These are phyloP conservation scores for Alternaria hordeiaustralica DNA, from an alignment of 2,329 filamentous ascomycete species.

Conservation along the genomic window DNA sequence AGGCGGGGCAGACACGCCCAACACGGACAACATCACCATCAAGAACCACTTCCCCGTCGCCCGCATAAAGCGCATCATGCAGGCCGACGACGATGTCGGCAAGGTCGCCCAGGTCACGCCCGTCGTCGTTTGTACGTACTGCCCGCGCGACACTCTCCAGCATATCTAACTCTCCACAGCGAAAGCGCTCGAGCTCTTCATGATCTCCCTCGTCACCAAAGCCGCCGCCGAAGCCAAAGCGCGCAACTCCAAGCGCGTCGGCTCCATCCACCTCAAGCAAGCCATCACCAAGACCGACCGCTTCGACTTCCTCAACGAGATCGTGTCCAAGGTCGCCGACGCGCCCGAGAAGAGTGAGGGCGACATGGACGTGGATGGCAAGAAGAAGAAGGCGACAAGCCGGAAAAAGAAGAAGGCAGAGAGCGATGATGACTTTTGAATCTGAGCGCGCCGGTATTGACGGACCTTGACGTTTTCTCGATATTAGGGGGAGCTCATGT, in stretches of 20 bases:
- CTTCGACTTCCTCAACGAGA: constrained; percentile 92
- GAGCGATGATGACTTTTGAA: constrained; percentile 47
- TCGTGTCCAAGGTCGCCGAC: constrained; percentile 83
- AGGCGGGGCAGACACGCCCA: constrained; percentile 33
- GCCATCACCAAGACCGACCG: constrained; percentile 88
- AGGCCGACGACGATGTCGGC: constrained; percentile 96
- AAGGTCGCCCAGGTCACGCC: constrained; percentile 98
- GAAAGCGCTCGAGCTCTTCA: constrained; percentile 96
- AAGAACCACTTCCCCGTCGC: constrained; percentile 97
- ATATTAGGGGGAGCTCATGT: neutral
- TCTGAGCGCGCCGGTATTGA: neutral
- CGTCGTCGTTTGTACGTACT: constrained; percentile 78
- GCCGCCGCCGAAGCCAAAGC: constrained; percentile 83
- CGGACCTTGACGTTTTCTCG: neutral
- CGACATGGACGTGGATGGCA: constrained; percentile 52
- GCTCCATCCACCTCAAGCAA: constrained; percentile 87
- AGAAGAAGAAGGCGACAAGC: constrained; percentile 52
- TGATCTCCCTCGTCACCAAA: constrained; percentile 91
- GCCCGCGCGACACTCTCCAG: neutral
- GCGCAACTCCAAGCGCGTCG: constrained; percentile 87
- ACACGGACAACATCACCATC: constrained; percentile 70
- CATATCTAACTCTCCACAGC: constrained; percentile 55
- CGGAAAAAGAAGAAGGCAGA: constrained; percentile 49
- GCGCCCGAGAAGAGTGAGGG: constrained; percentile 60
- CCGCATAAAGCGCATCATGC: constrained; percentile 98